Evolutionary conservation across 2,329 filamentous ascomycete species (phyloP).

Genomic region (Aspergillus japonicus): DNA sequence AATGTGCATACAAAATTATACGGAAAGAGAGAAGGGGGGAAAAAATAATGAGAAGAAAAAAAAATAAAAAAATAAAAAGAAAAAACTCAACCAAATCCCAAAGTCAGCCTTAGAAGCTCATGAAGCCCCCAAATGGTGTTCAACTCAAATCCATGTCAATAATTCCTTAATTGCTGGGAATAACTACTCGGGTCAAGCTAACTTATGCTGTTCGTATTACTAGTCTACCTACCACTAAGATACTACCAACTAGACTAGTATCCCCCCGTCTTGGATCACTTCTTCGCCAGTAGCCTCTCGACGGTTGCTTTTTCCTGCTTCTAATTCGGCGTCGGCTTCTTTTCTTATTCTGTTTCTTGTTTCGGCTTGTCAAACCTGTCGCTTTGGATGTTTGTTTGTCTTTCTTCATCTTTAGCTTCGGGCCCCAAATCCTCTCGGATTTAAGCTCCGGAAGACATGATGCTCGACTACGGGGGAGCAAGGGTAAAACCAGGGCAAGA

Average conservation of each 20-base stretch:
- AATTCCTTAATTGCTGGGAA: too few relatives aligned
- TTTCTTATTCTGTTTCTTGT: background rate
- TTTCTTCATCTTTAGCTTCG: background rate
- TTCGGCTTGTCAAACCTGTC: background rate
- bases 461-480: too few relatives aligned
- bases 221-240: too few relatives aligned
- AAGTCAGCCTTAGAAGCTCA: too few relatives aligned
- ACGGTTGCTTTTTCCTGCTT: background rate
- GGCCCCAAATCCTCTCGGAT: background rate
- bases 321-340: background rate
- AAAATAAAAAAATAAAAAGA: background rate
- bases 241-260: too few relatives aligned
- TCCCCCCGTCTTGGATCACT: background rate
- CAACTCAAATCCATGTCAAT: too few relatives aligned
- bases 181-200: too few relatives aligned
- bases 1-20: too few relatives aligned
- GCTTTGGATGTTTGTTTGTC: background rate
- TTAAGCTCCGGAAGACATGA: background rate
- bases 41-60: background rate
- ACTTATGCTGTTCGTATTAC: too few relatives aligned
- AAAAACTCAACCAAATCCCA: background rate
- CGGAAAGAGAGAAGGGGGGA: background rate
- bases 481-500: background rate
- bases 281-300: background rate
- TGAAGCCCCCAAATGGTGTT: too few relatives aligned